These are phyloP conservation scores for Meira nashicola DNA, from an alignment of 1,284 basidiomycete genomes.

Conservation along the genomic window DNA sequence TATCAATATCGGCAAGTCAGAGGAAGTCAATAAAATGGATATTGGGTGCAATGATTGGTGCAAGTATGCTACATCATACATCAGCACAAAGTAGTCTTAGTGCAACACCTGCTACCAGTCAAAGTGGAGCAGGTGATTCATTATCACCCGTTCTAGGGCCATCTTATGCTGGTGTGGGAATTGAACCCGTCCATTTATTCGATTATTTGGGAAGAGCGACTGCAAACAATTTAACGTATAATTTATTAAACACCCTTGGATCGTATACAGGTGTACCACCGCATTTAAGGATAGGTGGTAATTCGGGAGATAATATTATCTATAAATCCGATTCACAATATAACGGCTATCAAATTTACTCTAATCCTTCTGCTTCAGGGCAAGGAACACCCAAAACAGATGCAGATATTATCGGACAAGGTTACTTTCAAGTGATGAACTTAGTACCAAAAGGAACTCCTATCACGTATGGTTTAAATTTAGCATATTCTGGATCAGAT, in stretches of 20 bases:
- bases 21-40: too few species aligned
- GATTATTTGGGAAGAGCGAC: conserved; percentile 26
- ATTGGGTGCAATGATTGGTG: too few species aligned
- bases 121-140: too few species aligned
- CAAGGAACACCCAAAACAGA: conserved; percentile 17
- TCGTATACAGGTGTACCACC: conserved; percentile 35
- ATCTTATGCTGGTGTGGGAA: conserved; percentile 36
- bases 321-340: conserved; percentile 6
- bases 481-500: conserved; percentile 30
- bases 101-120: too few species aligned
- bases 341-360: conserved; percentile 13
- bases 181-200: conserved; percentile 35
- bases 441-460: conserved; percentile 28
- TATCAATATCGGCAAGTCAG: too few species aligned
- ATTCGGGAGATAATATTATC: conserved; percentile 33
- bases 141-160: conserved; percentile 29
- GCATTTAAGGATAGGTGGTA: conserved; percentile 35
- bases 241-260: conserved; percentile 35
- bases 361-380: conserved; percentile 22
- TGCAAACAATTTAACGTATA: conserved; percentile 28
- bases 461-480: conserved; percentile 35
- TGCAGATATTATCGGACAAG: conserved; percentile 23
- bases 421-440: conserved; percentile 28
- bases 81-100: too few species aligned
- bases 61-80: too few species aligned